Conservation (phyloP, 1,284 basidiomycete species). For the Sphaerobolus stellatus region DNA sequence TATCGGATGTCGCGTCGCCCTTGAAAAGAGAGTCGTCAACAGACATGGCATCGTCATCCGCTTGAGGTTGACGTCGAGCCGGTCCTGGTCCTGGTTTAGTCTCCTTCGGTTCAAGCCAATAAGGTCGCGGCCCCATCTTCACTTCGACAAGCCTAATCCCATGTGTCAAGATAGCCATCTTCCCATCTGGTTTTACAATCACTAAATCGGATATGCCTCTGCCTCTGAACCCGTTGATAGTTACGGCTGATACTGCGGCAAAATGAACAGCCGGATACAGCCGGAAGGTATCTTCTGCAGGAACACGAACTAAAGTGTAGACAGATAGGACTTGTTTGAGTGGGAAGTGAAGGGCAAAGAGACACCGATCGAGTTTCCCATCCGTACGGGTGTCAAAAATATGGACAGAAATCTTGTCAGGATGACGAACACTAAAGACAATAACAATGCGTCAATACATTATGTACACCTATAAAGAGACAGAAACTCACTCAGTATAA, state of each 20-base stretch:
- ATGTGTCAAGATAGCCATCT: slow-evolving; percentile 58
- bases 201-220: slow-evolving; percentile 70
- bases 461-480: no score
- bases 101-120: no score
- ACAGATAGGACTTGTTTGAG: slow-evolving; percentile 45
- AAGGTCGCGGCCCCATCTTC: slow-evolving; percentile 16
- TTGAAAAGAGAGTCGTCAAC: slow-evolving; percentile 9
- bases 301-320: slow-evolving; percentile 43
- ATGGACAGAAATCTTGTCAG: slow-evolving; percentile 52
- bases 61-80: slow-evolving; percentile 19
- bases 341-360: slow-evolving; percentile 61
- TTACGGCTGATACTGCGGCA: slow-evolving; percentile 51
- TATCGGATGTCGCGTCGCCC: no score
- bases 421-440: slow-evolving; percentile 33
- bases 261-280: slow-evolving; percentile 41
- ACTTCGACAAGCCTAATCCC: slow-evolving; percentile 51
- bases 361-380: slow-evolving; percentile 45
- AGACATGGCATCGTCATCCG: slow-evolving; percentile 14
- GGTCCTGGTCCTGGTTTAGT: slow-evolving; percentile 13
- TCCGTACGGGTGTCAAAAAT: slow-evolving; percentile 69
- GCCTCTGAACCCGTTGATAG: slow-evolving; percentile 62
- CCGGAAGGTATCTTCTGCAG: slow-evolving; percentile 41
- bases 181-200: slow-evolving; percentile 53
- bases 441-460: slow-evolving; percentile 8
- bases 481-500: slow-evolving; percentile 50